Evolutionary conservation across 2,329 filamentous ascomycete species (phyloP).

Genomic region (Epichloe uncinata): DNA sequence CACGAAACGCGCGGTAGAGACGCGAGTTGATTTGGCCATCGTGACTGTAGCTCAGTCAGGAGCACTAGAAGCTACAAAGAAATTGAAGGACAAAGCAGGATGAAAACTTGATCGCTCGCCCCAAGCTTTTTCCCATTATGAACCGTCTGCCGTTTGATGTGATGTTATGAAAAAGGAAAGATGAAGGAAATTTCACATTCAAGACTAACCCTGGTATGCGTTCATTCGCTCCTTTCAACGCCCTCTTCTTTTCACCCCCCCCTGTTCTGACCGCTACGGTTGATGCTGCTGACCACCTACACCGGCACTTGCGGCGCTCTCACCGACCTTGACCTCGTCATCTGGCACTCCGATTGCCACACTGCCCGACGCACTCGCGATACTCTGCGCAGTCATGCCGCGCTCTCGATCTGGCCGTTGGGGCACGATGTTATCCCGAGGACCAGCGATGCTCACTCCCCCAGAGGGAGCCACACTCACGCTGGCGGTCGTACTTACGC

Average conservation of each 20-base stretch:
- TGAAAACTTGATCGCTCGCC: not conserved
- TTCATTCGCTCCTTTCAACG: not conserved
- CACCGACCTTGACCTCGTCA: conserved; percentile 46
- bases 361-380: conserved; percentile 30
- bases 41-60: not conserved
- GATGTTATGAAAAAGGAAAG: not conserved
- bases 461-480: conserved; percentile 25
- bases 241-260: not conserved
- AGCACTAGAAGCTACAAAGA: not conserved
- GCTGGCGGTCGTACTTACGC: conserved; percentile 39
- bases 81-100: not conserved
- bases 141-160: not conserved
- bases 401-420: conserved; percentile 27
- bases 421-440: conserved; percentile 23
- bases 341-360: conserved; percentile 42
- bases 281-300: conserved; percentile 7
- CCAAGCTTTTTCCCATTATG: not conserved
- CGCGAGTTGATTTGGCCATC: not conserved
- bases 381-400: conserved; percentile 27
- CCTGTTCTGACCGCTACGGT: not conserved
- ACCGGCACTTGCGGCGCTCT: conserved; percentile 42
- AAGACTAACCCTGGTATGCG: not conserved
- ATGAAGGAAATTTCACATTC: not conserved
- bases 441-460: conserved; percentile 32
- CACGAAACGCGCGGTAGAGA: not conserved